Percentiles rank a stretch among this genome's conserved stretches.
phyloP scores from a whole-genome alignment of 1,284 basidiomycete species.

The Macrocystidia cucumis region DNA sequence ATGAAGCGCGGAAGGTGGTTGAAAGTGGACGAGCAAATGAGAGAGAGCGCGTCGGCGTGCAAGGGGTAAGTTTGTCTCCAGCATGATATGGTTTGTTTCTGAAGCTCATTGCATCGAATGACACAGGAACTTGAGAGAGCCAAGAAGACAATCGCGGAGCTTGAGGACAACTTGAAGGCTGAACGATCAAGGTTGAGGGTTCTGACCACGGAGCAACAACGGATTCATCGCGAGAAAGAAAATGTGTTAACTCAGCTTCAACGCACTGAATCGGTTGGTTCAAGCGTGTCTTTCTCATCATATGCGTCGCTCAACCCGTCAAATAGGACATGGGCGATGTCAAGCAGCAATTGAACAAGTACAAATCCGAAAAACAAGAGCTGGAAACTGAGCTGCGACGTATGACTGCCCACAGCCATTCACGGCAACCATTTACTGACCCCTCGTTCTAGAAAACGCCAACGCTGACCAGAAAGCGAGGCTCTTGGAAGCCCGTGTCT shows the following conservation, averaged over 20 bases:
- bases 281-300: not conserved
- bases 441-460: conserved; percentile 32
- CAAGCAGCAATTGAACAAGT: conserved; percentile 52
- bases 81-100: no score
- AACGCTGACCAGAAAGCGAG: conserved; percentile 65
- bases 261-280: conserved; percentile 58
- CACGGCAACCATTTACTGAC: not conserved
- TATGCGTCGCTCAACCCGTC: conserved; percentile 8
- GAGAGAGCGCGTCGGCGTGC: conserved; percentile 37
- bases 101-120: conserved; percentile 2
- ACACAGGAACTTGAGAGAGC: conserved; percentile 68
- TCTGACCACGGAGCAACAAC: conserved; percentile 55
- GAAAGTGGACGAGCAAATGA: conserved; percentile 43
- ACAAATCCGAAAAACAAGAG: conserved; percentile 63
- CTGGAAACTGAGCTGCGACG: conserved; percentile 63
- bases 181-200: conserved; percentile 59
- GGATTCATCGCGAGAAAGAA: conserved; percentile 53
- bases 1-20: conserved; percentile 42
- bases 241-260: conserved; percentile 53
- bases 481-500: conserved; percentile 51
- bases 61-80: conserved; percentile 42
- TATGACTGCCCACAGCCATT: conserved; percentile 16
- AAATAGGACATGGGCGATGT: conserved; percentile 70
- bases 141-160: conserved; percentile 51
- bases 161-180: conserved; percentile 58